Evolutionary conservation across 2,329 filamentous ascomycete genomes (phyloP), one percentile per base, ranked within the genome.

Genomic region (Coniochaeta ligniaria): DNA sequence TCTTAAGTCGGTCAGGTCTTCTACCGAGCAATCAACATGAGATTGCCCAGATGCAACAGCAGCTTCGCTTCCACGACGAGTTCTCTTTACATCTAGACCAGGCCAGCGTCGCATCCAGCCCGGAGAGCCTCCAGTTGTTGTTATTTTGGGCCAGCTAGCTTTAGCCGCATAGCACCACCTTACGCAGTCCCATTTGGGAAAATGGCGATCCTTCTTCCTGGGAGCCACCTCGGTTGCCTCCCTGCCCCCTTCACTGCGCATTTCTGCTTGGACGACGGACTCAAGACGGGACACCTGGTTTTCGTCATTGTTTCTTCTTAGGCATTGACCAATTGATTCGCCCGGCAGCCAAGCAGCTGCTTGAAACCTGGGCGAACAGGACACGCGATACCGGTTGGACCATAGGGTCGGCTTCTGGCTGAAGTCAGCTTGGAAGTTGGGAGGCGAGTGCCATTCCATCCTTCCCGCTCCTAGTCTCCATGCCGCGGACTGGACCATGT

Each of bases 91-190:
- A 24, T 16, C 31, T n/a, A 36, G 54, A 57, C 54, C 28, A 14
- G 31, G n/a, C 31, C 31, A 38, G 54, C 4, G 5, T 57, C n/a
- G 52, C 52, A n/a, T 57, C 16, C 22, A 28, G 22, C 47, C 24
- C 47, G 47, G 47, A 47, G 43, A 52, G 47, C 47, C 54, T 57
- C 52, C 35, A 38, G 28, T 24, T 57, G 54, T 57, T 57, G 54
- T 57, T 58, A 58, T 58, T 58, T 58, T 58, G 56, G 24, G 56
- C 31, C 31, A 17, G 35, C 17, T n/a, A 2, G 2, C 36, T 58
- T 58, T 58, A 58, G 35, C 56, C 56, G 56, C 36, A 58, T 58
- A 58, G 56, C 56, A 58, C 35, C 28, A 31, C 20, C 24, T 58
- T 26, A 31, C 35, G 38, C 20, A 43, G 12, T 31, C 9, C 38